Evolutionary conservation across 345 rosid genomes (phyloP).

Genomic region (Eucalyptus sp.): DNA sequence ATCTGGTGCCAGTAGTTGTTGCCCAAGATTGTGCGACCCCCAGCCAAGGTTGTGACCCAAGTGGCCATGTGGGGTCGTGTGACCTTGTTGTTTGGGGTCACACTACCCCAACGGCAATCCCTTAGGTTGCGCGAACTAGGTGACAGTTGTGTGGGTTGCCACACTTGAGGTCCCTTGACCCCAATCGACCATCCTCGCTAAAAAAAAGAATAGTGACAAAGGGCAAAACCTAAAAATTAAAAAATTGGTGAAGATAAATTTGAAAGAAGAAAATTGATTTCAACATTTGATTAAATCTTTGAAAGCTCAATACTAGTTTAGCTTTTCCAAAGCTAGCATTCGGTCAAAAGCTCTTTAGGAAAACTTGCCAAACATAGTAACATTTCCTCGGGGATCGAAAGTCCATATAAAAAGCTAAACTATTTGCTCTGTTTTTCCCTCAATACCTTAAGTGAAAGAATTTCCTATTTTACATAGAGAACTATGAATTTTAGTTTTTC

Average conservation of each 20-base stretch:
- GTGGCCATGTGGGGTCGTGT: fast-evolving
- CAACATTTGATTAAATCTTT: fast-evolving
- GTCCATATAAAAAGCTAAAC: too few species aligned
- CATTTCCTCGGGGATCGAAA: fast-evolving
- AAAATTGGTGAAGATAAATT: too few species aligned
- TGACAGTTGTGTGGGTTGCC: fast-evolving
- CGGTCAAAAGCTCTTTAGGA: too few species aligned
- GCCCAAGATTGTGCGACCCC: too few species aligned
- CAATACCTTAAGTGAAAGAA: background rate
- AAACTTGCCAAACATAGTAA: too few species aligned
- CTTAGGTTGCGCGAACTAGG: fast-evolving
- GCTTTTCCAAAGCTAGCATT: fast-evolving
- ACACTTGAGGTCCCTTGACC: too few species aligned
- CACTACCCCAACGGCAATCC: too few species aligned
- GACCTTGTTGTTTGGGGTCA: too few species aligned
- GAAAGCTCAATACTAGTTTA: fast-evolving
- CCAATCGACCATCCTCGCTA: fast-evolving
- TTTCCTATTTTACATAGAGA: background rate
- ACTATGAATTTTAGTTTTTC: background rate
- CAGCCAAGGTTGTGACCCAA: too few species aligned
- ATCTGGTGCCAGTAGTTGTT: fast-evolving
- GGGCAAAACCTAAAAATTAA: too few species aligned
- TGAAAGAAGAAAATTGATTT: too few species aligned
- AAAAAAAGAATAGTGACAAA: too few species aligned
- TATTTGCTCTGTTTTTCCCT: background rate